Conservation (phyloP, 208 protist genomes). For the Leishmania lainsoni region DNA sequence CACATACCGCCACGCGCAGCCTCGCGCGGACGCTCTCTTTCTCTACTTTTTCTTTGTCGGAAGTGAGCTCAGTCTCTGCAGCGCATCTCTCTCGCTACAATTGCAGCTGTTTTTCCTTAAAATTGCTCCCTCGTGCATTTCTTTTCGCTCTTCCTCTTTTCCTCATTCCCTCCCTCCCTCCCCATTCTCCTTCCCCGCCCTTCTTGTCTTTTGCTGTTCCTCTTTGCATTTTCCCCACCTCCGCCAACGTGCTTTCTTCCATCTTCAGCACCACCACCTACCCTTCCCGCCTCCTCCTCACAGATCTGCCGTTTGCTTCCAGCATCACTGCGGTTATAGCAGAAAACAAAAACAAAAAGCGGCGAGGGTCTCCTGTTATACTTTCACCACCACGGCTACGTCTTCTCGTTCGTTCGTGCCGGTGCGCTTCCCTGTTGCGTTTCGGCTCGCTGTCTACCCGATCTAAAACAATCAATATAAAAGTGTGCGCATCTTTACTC, state of each 20-base stretch:
- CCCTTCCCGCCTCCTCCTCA: not conserved
- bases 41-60: not conserved
- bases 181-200: not conserved
- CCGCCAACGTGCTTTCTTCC: not conserved
- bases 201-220: not conserved
- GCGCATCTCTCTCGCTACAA: too few species aligned
- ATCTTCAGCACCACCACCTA: not conserved
- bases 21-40: not conserved
- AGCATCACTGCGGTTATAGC: not conserved
- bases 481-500: not conserved
- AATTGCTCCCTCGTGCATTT: too few species aligned
- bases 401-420: too few species aligned
- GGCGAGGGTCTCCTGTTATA: not conserved
- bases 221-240: slow-evolving; percentile 10
- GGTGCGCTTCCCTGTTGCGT: not conserved
- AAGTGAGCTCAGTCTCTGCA: too few species aligned
- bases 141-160: not conserved
- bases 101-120: too few species aligned
- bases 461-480: not conserved
- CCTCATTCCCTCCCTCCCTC: not conserved
- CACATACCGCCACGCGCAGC: not conserved
- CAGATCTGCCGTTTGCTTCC: not conserved
- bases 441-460: not conserved
- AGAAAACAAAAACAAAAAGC: not conserved
- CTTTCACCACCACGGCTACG: too few species aligned